These are phyloP conservation scores for Udeniomyces megalosporus DNA, from an alignment of 768 basidiomycete species.

Conservation along the genomic window DNA sequence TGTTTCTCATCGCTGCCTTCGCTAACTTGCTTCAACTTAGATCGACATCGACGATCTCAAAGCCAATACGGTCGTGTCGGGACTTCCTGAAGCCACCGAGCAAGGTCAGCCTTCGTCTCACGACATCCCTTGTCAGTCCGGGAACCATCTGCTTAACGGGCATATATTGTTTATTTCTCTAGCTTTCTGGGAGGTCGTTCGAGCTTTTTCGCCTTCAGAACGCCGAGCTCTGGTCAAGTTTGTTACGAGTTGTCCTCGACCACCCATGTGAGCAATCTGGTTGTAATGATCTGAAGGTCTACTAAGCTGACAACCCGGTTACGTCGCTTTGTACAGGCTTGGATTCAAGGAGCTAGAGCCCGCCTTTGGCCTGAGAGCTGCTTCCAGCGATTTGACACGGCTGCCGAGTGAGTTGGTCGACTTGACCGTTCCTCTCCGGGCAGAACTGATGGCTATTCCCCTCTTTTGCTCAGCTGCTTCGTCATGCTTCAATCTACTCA, in stretches of 20 bases:
- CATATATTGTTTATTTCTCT: neutral
- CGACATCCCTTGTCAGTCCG: neutral
- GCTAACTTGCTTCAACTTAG: neutral
- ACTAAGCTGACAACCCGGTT: neutral
- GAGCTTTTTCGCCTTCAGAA: conserved; percentile 63
- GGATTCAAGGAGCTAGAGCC: conserved; percentile 44
- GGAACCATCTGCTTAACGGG: conserved; percentile 41
- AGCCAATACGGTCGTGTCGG: conserved; percentile 63
- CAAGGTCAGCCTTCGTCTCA: no score
- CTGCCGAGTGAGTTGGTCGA: conserved; percentile 21
- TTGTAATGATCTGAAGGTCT: conserved; percentile 66
- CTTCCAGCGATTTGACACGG: conserved; percentile 43
- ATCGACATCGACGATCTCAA: conserved; percentile 52
- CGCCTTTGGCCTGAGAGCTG: conserved; percentile 72
- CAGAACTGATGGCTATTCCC: neutral
- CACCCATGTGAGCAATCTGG: conserved; percentile 37
- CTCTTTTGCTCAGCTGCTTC: conserved; percentile 30
- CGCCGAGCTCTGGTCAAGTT: conserved; percentile 63
- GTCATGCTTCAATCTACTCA: conserved; percentile 83
- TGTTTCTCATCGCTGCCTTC: neutral
- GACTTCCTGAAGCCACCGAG: conserved; percentile 54
- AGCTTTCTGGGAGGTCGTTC: conserved; percentile 43
- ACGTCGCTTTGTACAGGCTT: conserved; percentile 17
- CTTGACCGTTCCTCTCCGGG: conserved; percentile 20
- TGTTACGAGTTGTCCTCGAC: conserved; percentile 40